These are phyloP conservation scores for Tolypocladium tundrense DNA, from an alignment of 2,329 filamentous ascomycete genomes.

Conservation along the genomic window DNA sequence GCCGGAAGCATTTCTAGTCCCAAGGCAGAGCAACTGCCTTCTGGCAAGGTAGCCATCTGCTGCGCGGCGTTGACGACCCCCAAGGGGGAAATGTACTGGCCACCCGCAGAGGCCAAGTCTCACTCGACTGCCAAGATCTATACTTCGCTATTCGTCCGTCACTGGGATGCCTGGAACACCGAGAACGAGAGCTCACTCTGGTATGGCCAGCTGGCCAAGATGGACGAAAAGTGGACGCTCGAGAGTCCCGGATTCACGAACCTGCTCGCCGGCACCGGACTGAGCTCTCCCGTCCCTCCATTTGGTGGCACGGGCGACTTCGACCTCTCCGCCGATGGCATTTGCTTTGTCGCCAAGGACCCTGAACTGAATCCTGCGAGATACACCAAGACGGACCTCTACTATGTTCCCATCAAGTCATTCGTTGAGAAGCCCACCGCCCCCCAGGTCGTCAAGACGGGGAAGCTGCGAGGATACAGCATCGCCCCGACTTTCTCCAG, in stretches of 20 bases:
- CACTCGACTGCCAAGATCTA: conserved; percentile 61
- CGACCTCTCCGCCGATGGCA: conserved; percentile 55
- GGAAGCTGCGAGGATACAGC: conserved; percentile 52
- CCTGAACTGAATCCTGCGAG: conserved; percentile 60
- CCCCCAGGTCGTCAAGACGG: conserved; percentile 43
- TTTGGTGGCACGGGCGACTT: conserved; percentile 78
- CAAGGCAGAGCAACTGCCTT: conserved; percentile 42
- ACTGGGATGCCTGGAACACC: conserved; percentile 71
- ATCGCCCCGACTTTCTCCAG: conserved; percentile 62
- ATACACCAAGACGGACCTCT: conserved; percentile 75
- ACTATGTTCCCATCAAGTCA: conserved; percentile 54
- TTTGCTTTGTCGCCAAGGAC: conserved; percentile 69
- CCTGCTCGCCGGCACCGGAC: conserved; percentile 46
- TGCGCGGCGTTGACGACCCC: conserved; percentile 56
- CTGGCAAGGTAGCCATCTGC: conserved; percentile 42
- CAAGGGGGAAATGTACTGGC: conserved; percentile 59
- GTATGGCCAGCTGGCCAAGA: conserved; percentile 51
- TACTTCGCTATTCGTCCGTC: conserved; percentile 64
- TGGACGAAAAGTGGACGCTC: conserved; percentile 29
- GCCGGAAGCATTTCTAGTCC: conserved; percentile 46
- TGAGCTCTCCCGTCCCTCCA: conserved; percentile 61
- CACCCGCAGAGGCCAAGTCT: conserved; percentile 47
- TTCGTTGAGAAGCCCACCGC: conserved; percentile 45
- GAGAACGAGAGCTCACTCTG: conserved; percentile 63
- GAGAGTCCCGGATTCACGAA: conserved; percentile 44